Percentiles rank a stretch among this genome's conserved stretches.
These are phyloP conservation scores for Agaricus subrufescens DNA, from an alignment of 768 basidiomycete species.

Conservation along the genomic window DNA sequence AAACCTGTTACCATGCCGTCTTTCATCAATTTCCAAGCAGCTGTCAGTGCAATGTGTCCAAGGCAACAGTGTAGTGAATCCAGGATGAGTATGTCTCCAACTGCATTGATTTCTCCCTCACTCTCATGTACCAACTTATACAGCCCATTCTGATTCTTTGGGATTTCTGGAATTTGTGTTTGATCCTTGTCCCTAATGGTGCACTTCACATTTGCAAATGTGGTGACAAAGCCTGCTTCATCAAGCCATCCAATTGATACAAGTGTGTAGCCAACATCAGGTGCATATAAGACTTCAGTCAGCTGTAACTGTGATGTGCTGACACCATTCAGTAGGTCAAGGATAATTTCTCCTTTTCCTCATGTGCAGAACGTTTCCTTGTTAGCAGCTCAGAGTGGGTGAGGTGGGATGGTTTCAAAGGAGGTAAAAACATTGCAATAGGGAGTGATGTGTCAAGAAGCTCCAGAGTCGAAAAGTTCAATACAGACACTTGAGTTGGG, in stretches of 20 bases:
- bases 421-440: slow-evolving; percentile 20
- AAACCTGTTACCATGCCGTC: slow-evolving; percentile 22
- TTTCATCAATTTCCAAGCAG: slow-evolving; percentile 17
- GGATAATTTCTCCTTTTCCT: slow-evolving; percentile 18
- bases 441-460: slow-evolving; percentile 23
- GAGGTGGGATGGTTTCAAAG: slow-evolving; percentile 18
- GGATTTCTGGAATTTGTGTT: slow-evolving; percentile 15
- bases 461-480: slow-evolving; percentile 24
- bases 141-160: not conserved
- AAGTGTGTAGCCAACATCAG: slow-evolving; percentile 31
- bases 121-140: not conserved
- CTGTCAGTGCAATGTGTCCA: not conserved
- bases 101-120: slow-evolving; percentile 5
- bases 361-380: slow-evolving; percentile 23
- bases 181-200: slow-evolving; percentile 15
- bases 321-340: slow-evolving; percentile 28
- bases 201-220: slow-evolving; percentile 13
- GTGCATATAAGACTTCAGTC: slow-evolving; percentile 32
- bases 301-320: slow-evolving; percentile 15
- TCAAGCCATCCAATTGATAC: not conserved
- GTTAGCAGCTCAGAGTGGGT: slow-evolving; percentile 24
- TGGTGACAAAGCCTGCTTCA: not conserved
- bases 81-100: not conserved
- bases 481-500: not conserved
- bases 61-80: not conserved